phyloP scores from a whole-genome alignment of 352 stramenopile species.

The Phytophthora quininea region DNA sequence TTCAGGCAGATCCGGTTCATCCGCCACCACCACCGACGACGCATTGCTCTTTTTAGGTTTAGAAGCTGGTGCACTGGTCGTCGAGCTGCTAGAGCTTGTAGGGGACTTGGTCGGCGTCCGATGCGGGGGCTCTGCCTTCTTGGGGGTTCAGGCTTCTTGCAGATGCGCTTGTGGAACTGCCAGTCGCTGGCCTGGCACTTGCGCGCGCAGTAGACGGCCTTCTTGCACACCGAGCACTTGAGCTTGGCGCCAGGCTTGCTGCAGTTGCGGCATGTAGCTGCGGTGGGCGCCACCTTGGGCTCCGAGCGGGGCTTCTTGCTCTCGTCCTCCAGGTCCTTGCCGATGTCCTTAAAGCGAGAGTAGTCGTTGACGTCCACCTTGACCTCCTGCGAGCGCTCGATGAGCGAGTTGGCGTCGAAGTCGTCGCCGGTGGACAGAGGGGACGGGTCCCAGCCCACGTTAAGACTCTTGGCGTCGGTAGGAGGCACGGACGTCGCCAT shows the following conservation, averaged over 20 bases:
- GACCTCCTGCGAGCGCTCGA: constrained; percentile 65
- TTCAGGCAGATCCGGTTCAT: constrained; percentile 68
- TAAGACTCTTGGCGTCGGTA: constrained; percentile 34
- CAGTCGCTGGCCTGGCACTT: constrained; percentile 85
- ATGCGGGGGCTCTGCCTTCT: constrained; percentile 49
- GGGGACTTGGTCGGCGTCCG: constrained; percentile 15
- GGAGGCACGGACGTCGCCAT: constrained; percentile 33
- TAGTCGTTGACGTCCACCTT: constrained; percentile 88
- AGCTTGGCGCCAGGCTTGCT: constrained; percentile 76
- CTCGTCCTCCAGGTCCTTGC: constrained; percentile 52
- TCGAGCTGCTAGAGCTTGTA: constrained; percentile 10
- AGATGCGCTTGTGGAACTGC: constrained; percentile 89
- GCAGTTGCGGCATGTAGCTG: constrained; percentile 75
- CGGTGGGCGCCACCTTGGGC: constrained; percentile 5
- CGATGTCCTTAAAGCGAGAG: constrained; percentile 86
- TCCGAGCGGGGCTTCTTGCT: constrained; percentile 10
- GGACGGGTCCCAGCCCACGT: constrained; percentile 59
- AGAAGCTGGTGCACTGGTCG: constrained; percentile 23
- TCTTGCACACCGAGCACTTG: constrained; percentile 90
- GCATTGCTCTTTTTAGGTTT: constrained; percentile 28
- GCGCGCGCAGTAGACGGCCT: constrained; percentile 81
- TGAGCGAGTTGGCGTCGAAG: constrained; percentile 53
- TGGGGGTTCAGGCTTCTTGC: constrained; percentile 79
- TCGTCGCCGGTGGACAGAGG: constrained; percentile 23
- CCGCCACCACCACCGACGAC: constrained; percentile 60